These are phyloP conservation scores for Crithidia thermophila DNA, from an alignment of 208 protist genomes.

Conservation along the genomic window DNA sequence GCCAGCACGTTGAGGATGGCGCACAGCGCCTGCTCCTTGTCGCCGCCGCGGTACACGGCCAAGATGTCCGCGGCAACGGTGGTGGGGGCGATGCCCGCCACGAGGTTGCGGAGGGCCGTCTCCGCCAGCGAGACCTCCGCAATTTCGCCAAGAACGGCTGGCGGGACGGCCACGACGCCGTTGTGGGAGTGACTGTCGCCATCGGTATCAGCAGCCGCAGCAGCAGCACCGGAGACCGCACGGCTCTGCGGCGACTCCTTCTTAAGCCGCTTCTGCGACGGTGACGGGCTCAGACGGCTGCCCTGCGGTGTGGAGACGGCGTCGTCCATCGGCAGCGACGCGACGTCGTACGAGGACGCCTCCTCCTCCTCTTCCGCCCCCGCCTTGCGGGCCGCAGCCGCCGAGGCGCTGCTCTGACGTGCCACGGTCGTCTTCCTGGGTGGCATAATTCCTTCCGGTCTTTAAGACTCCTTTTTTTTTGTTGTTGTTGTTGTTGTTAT, in stretches of 20 bases:
- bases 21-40: constrained; percentile 49
- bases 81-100: constrained; percentile 41
- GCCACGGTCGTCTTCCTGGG: neutral
- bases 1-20: constrained; percentile 74
- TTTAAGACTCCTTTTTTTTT: no score
- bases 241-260: constrained; percentile 16
- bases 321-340: constrained; percentile 34
- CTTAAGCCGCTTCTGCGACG: constrained; percentile 20
- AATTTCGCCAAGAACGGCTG: constrained; percentile 28
- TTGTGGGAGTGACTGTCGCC: neutral
- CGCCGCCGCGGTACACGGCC: constrained; percentile 53
- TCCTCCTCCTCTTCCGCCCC: neutral
- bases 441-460: neutral
- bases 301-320: neutral
- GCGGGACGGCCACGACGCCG: constrained; percentile 3
- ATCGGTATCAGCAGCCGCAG: neutral
- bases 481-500: constrained; percentile 12
- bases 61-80: constrained; percentile 44
- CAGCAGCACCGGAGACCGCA: no score
- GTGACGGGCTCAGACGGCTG: neutral
- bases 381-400: neutral
- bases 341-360: constrained; percentile 34
- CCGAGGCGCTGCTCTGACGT: neutral
- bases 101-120: constrained; percentile 45
- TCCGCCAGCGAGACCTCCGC: constrained; percentile 48